A percentile compares a stretch with the other conserved stretches of the same genome.
Conservation (phyloP, 345 rosid species). For the Syzygium oleosum region DNA sequence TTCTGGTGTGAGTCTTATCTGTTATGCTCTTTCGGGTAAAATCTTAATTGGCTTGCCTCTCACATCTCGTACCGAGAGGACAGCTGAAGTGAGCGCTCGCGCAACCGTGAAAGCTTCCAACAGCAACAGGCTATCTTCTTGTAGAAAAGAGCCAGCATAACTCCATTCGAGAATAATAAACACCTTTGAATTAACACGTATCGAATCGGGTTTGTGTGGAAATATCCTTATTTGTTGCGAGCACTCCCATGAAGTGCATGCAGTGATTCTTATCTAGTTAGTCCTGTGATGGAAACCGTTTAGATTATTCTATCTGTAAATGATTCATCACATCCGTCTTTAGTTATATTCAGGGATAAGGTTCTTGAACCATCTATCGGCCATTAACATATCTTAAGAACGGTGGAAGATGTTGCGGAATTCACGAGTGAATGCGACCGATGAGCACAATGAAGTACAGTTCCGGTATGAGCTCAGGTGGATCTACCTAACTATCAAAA, state of each 20-base stretch:
- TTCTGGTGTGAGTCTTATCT: background rate
- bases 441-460: background rate
- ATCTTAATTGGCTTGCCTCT: background rate
- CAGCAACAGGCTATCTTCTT: background rate
- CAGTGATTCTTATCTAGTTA: background rate
- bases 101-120: background rate
- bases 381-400: background rate
- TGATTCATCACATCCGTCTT: background rate
- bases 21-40: background rate
- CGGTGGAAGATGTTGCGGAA: background rate
- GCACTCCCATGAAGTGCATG: background rate
- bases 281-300: background rate
- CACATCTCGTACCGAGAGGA: background rate
- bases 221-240: background rate
- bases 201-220: background rate
- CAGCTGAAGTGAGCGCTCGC: background rate
- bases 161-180: background rate
- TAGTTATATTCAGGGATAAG: background rate
- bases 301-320: background rate
- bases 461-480: background rate
- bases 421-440: background rate
- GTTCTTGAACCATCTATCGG: background rate
- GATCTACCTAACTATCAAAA: background rate
- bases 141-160: background rate
- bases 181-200: background rate